Conservation (phyloP, 768 basidiomycete species). For the Leucogyrophana mollusca region DNA sequence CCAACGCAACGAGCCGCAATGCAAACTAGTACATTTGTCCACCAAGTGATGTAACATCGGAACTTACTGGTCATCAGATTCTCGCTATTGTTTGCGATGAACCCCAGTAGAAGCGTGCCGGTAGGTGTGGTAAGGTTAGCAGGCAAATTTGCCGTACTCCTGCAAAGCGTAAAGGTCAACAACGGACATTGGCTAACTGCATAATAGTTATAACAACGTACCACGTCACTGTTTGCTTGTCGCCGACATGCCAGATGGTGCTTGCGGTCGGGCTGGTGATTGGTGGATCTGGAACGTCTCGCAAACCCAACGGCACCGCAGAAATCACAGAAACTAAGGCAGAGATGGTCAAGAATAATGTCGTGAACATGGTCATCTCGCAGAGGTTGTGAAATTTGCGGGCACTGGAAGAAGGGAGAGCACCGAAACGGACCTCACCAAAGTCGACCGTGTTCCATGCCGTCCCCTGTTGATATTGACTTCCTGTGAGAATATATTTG, state of each 20-base stretch:
- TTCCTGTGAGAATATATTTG: too few relatives aligned
- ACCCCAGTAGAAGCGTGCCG: constrained; percentile 30
- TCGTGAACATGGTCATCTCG: constrained; percentile 23
- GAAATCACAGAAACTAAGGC: constrained; percentile 16
- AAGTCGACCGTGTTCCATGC: too few relatives aligned
- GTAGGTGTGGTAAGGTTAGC: constrained; percentile 25
- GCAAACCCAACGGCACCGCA: constrained; percentile 31
- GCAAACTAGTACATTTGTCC: neutral
- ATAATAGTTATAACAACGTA: constrained; percentile 14
- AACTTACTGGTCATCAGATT: constrained; percentile 28
- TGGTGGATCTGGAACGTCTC: constrained; percentile 50
- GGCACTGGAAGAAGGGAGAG: too few relatives aligned
- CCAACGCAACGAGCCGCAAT: neutral
- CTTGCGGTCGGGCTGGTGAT: constrained; percentile 40
- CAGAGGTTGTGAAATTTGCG: too few relatives aligned
- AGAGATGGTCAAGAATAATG: constrained; percentile 19
- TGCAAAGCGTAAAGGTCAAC: constrained; percentile 35
- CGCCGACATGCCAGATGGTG: constrained; percentile 45
- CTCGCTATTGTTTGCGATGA: constrained; percentile 26
- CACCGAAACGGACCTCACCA: too few relatives aligned
- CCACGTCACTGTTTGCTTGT: constrained; percentile 51
- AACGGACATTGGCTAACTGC: constrained; percentile 1
- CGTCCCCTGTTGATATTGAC: too few relatives aligned
- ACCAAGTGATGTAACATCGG: neutral
- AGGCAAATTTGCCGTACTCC: constrained; percentile 21